Conservation (phyloP, 108 stramenopile genomes). For the Nitzschia putrida region DNA sequence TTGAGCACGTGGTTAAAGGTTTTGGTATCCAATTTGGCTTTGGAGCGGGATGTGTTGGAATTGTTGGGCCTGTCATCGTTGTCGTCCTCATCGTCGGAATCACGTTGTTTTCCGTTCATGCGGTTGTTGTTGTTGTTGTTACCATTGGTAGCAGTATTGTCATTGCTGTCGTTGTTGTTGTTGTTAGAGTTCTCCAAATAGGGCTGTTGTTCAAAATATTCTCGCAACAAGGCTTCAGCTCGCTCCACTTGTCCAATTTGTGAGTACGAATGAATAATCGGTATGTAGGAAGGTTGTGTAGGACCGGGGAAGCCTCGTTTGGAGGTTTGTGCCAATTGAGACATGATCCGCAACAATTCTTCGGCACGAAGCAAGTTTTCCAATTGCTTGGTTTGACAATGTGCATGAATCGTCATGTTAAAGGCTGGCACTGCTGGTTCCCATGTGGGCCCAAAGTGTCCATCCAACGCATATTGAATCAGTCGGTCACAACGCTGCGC, state of each 20-base stretch:
- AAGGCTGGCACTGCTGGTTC: constrained; percentile 14
- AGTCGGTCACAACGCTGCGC: constrained; percentile 33
- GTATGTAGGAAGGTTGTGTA: constrained; percentile 13
- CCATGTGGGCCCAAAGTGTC: constrained; percentile 5
- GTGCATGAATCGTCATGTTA: constrained; percentile 33
- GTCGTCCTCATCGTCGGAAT: background rate
- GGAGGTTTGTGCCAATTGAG: background rate
- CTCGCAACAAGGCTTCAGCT: constrained; percentile 27
- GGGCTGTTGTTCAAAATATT: constrained; percentile 14
- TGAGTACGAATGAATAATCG: constrained; percentile 26
- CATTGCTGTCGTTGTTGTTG: background rate
- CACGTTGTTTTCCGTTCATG: background rate
- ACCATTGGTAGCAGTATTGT: background rate
- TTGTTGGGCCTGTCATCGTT: background rate
- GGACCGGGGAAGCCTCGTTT: constrained; percentile 4
- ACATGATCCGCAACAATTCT: constrained; percentile 21
- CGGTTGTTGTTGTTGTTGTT: background rate
- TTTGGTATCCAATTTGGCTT: constrained; percentile 15
- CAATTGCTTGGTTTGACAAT: constrained; percentile 25
- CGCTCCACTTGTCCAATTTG: constrained; percentile 20
- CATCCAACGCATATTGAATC: constrained; percentile 25
- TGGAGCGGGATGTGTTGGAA: background rate
- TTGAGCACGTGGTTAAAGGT: constrained; percentile 33
- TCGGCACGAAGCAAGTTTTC: constrained; percentile 25
- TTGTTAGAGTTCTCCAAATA: background rate